phyloP scores from a whole-genome alignment of 805 yeast species.

The Isabelozyma pseudorhagii region DNA sequence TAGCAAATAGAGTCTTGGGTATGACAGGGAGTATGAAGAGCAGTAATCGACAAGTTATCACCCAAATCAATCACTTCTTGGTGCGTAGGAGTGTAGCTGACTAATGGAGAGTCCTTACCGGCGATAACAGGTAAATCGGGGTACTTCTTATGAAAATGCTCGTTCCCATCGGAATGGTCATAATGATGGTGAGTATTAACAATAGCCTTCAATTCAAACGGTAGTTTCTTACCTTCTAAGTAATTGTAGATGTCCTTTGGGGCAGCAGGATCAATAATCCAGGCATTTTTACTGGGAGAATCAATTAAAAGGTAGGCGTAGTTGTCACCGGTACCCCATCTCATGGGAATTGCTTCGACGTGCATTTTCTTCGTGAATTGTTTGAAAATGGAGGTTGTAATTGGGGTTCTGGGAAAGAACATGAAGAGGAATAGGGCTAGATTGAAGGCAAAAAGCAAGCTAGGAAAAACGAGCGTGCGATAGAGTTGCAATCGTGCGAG shows the following conservation, averaged over 20 bases:
- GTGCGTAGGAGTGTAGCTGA: slow-evolving; percentile 68
- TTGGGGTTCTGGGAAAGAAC: neutral
- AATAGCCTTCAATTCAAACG: slow-evolving; percentile 62
- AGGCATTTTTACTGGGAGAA: slow-evolving; percentile 59
- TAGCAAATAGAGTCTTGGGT: slow-evolving; percentile 96
- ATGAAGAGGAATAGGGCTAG: no score
- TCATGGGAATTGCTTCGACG: slow-evolving; percentile 78
- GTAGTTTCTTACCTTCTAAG: slow-evolving; percentile 39
- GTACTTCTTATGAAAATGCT: slow-evolving; percentile 35
- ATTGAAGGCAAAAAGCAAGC: no score
- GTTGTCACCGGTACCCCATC: slow-evolving; percentile 94
- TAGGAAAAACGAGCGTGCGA: no score
- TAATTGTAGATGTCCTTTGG: slow-evolving; percentile 59
- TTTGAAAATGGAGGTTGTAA: neutral
- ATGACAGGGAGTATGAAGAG: slow-evolving; percentile 96
- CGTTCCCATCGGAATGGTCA: slow-evolving; percentile 92
- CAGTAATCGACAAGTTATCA: slow-evolving; percentile 58
- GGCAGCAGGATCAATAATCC: slow-evolving; percentile 92
- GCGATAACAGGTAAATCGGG: slow-evolving; percentile 67
- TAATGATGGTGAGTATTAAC: slow-evolving; percentile 96
- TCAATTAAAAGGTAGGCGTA: slow-evolving; percentile 81
- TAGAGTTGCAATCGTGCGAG: no score
- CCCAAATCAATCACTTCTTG: slow-evolving; percentile 64
- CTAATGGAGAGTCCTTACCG: slow-evolving; percentile 77
- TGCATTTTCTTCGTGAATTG: slow-evolving; percentile 60